Percentiles rank a stretch among this genome's conserved stretches.
These are phyloP conservation scores for Apiotrichum laibachii DNA, from an alignment of 1,284 basidiomycete species.

Conservation along the genomic window DNA sequence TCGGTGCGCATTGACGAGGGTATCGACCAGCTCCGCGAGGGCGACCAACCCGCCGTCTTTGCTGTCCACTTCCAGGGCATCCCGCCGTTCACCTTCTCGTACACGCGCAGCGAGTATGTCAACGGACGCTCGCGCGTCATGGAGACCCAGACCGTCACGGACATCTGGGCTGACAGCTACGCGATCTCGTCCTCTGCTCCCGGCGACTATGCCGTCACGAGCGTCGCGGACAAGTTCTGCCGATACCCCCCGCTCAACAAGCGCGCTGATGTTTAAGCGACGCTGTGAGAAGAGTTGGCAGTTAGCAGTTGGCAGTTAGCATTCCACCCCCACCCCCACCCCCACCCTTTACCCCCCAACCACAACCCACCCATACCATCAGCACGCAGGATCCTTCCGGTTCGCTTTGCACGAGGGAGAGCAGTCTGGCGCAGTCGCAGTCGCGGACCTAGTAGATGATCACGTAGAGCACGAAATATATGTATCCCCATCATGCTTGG, in stretches of 20 bases:
- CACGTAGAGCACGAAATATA: constrained; percentile 5
- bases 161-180: constrained; percentile 71
- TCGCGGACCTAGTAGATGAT: constrained; percentile 1
- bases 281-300: neutral
- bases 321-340: neutral
- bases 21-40: constrained; percentile 85
- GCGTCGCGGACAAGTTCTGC: constrained; percentile 78
- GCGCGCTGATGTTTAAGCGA: constrained; percentile 11
- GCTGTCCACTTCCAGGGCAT: constrained; percentile 78
- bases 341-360: neutral
- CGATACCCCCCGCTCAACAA: constrained; percentile 63
- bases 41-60: constrained; percentile 87
- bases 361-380: neutral
- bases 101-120: constrained; percentile 62
- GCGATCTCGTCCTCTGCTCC: constrained; percentile 84
- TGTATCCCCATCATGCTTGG: constrained; percentile 7
- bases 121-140: constrained; percentile 59
- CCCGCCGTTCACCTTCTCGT: constrained; percentile 93
- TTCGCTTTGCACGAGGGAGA: neutral
- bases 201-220: constrained; percentile 72
- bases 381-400: neutral
- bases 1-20: constrained; percentile 84
- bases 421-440: no score
- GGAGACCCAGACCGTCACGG: constrained; percentile 76
- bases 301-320: neutral